phyloP scores from a whole-genome alignment of 1,284 basidiomycete genomes.

The Ceratobasidium sp. region DNA sequence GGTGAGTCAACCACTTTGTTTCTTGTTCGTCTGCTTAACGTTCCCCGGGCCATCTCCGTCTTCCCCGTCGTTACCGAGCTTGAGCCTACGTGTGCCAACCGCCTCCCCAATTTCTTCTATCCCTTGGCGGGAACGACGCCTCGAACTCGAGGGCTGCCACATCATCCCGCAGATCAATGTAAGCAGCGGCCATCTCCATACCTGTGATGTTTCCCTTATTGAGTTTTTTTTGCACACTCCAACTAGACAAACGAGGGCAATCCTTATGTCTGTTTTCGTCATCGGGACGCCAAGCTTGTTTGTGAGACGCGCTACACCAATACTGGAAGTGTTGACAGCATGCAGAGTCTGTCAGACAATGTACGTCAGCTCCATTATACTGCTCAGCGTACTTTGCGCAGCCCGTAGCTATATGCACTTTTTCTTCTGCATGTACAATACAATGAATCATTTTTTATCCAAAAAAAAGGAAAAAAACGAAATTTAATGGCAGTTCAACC shows the following conservation, averaged over 20 bases:
- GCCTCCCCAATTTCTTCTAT: conserved; percentile 71
- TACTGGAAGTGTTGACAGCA: conserved; percentile 88
- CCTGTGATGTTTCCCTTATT: conserved; percentile 22
- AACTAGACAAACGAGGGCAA: conserved; percentile 96
- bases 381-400: conserved; percentile 73
- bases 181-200: conserved; percentile 55
- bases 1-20: conserved; percentile 64
- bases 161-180: conserved; percentile 88
- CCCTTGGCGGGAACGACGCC: conserved; percentile 83
- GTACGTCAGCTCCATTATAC: conserved; percentile 80
- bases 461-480: too few relatives aligned
- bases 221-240: conserved; percentile 64
- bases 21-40: conserved; percentile 20
- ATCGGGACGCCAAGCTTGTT: conserved; percentile 93
- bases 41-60: conserved; percentile 61
- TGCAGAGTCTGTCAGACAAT: conserved; percentile 85
- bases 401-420: too few relatives aligned
- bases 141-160: conserved; percentile 79
- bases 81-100: conserved; percentile 75
- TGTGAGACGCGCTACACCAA: conserved; percentile 96
- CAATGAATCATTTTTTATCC: too few relatives aligned
- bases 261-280: conserved; percentile 98
- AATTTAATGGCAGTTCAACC: too few relatives aligned
- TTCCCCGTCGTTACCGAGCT: conserved; percentile 84
- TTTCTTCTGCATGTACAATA: too few relatives aligned